Evolutionary conservation across 73 alveolate species (phyloP).

Genomic region (Paramecium tetraurelia): DNA sequence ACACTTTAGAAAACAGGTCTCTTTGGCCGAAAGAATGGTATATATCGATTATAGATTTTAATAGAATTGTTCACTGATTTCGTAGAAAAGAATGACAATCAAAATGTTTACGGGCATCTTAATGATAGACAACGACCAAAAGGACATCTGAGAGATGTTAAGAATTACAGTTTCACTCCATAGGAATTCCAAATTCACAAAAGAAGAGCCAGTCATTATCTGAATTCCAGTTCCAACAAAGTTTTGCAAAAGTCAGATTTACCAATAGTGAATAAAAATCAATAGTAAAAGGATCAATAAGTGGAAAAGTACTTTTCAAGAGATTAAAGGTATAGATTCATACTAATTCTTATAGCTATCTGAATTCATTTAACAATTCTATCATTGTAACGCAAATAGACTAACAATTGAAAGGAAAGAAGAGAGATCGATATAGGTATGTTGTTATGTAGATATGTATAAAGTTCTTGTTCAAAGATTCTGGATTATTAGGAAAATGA

Average conservation of each 20-base stretch:
- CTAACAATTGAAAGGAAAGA: neutral
- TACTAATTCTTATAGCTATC: neutral
- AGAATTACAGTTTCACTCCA: neutral
- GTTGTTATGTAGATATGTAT: neutral
- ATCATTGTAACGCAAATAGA: neutral
- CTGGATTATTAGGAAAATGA: constrained; percentile 13
- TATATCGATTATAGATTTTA: neutral
- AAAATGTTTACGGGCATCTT: constrained; percentile 52
- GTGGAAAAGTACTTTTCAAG: neutral
- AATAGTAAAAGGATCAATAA: neutral
- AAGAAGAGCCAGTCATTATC: neutral
- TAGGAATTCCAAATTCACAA: neutral
- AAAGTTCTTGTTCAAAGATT: neutral
- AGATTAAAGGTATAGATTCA: neutral
- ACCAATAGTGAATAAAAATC: neutral
- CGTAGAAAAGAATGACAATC: constrained; percentile 44
- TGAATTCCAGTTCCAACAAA: neutral
- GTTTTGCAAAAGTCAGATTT: neutral
- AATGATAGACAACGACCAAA: constrained; percentile 53
- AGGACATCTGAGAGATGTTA: constrained; percentile 27
- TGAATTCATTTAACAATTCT: neutral
- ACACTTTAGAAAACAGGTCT: neutral
- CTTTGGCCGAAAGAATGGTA: neutral
- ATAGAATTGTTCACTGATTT: constrained; percentile 54
- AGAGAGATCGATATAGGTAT: neutral